These are phyloP conservation scores for Pestalotiopsis sp. DNA, from an alignment of 2,329 filamentous ascomycete genomes.

Conservation along the genomic window DNA sequence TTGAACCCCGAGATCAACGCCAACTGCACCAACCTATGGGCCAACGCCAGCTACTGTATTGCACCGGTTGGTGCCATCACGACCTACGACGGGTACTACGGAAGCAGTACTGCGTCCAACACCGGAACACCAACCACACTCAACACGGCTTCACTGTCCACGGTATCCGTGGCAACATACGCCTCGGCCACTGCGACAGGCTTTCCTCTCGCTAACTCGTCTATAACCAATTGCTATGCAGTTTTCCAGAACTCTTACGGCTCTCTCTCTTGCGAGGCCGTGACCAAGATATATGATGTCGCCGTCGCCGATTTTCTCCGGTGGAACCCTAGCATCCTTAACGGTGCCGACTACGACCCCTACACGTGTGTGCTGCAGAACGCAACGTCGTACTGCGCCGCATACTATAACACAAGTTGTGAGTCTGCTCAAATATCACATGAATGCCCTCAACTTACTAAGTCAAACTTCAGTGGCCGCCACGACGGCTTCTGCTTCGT, in stretches of 20 bases:
- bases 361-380: neutral
- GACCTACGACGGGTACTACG: slow-evolving; percentile 14
- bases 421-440: neutral
- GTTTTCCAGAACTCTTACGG: neutral
- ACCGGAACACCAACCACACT: slow-evolving; percentile 14
- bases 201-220: neutral
- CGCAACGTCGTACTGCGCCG: neutral
- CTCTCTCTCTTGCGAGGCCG: slow-evolving; percentile 14
- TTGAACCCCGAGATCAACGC: slow-evolving; percentile 34
- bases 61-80: slow-evolving; percentile 30
- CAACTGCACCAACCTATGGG: slow-evolving; percentile 37
- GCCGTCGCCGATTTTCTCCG: slow-evolving; percentile 2
- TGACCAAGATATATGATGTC: neutral
- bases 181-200: slow-evolving; percentile 14
- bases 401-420: neutral
- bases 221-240: neutral
- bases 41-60: slow-evolving; percentile 35
- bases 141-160: slow-evolving; percentile 11
- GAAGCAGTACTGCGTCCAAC: neutral
- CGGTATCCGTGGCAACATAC: slow-evolving; percentile 13
- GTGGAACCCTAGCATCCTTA: neutral
- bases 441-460: neutral
- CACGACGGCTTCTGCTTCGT: neutral
- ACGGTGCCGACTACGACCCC: neutral
- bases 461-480: neutral